Percentiles rank a stretch among this genome's conserved stretches.
Evolutionary conservation across 2,329 filamentous ascomycete genomes (phyloP).

Genomic region (Clonostachys rhizophaga): DNA sequence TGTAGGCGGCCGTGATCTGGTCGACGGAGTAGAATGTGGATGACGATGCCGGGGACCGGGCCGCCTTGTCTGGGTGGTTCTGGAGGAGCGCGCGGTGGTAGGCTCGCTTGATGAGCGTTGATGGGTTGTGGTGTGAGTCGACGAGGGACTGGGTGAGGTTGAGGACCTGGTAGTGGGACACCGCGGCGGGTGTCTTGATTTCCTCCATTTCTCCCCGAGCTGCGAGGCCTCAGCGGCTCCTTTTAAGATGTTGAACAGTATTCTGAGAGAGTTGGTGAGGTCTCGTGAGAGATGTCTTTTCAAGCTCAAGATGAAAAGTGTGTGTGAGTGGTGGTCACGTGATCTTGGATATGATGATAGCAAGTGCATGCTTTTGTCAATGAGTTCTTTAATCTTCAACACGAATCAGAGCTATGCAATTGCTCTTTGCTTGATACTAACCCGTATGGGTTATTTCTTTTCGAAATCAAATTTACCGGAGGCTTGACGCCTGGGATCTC

Average conservation of each 20-base stretch:
- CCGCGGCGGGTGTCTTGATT: slow-evolving; percentile 6
- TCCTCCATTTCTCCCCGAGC: background rate
- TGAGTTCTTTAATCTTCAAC: too few species aligned
- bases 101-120: slow-evolving; percentile 52
- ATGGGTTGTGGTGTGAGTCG: slow-evolving; percentile 32
- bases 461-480: too few species aligned
- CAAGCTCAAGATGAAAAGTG: too few species aligned
- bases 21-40: slow-evolving; percentile 1
- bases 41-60: slow-evolving; percentile 6
- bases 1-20: slow-evolving; percentile 56
- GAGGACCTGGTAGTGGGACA: slow-evolving; percentile 59
- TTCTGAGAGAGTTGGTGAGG: background rate
- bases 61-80: slow-evolving; percentile 60
- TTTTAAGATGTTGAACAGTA: background rate
- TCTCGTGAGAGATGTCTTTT: background rate
- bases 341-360: background rate
- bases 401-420: too few species aligned
- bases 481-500: too few species aligned
- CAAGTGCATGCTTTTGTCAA: background rate
- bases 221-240: too few species aligned
- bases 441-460: too few species aligned
- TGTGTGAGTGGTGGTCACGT: background rate
- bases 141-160: slow-evolving; percentile 45
- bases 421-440: too few species aligned
- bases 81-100: slow-evolving; percentile 61